phyloP scores from a whole-genome alignment of 2,329 filamentous ascomycete species.

The Sporothrix luriei region DNA sequence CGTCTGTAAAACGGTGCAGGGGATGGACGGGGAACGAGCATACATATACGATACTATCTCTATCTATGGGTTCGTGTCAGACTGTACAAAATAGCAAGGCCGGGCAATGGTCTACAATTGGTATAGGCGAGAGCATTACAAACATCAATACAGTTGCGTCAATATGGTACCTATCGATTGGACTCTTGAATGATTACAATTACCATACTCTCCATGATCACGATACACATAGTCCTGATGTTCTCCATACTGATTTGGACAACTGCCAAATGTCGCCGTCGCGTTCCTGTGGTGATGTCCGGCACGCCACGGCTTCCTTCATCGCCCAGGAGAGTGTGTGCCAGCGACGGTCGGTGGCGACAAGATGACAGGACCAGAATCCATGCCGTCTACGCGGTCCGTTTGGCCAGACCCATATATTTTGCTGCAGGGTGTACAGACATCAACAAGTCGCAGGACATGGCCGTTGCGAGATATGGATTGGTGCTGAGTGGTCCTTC shows the following conservation, averaged over 20 bases:
- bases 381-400: slow-evolving; percentile 16
- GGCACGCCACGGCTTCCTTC: slow-evolving; percentile 15
- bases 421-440: neutral
- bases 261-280: neutral
- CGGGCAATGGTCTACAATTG: neutral
- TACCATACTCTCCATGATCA: neutral
- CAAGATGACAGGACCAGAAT: slow-evolving; percentile 16
- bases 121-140: neutral
- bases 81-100: slow-evolving; percentile 24
- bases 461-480: slow-evolving; percentile 11
- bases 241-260: no score
- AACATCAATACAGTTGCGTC: neutral
- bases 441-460: neutral
- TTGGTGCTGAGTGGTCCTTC: slow-evolving; percentile 20
- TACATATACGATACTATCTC: neutral
- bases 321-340: neutral
- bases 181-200: no score
- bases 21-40: neutral
- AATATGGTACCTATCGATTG: no score
- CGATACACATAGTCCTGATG: neutral
- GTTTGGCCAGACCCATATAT: slow-evolving; percentile 1
- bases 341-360: slow-evolving; percentile 18
- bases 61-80: neutral
- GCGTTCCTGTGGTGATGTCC: slow-evolving; percentile 20
- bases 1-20: slow-evolving; percentile 48